These are phyloP conservation scores for Plasmodium knowlesi DNA, from an alignment of 169 alveolate genomes.

Conservation along the genomic window DNA sequence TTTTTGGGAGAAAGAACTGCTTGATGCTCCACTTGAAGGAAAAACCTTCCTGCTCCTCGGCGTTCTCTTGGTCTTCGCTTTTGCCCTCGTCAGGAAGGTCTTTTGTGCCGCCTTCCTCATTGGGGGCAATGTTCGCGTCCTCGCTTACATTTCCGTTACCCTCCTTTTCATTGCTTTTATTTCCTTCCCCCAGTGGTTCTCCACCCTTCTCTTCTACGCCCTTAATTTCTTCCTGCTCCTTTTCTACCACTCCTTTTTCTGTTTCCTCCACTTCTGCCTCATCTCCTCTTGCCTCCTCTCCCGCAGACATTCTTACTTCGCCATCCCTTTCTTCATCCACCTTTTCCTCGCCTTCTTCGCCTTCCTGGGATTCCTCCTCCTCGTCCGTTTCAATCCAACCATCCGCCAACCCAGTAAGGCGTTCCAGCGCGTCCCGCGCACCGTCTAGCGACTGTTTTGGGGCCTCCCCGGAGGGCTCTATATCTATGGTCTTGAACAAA, in stretches of 20 bases:
- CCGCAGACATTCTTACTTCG: neutral
- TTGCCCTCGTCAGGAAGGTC: neutral
- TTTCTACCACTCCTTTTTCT: neutral
- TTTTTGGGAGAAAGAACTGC: slow-evolving; percentile 26
- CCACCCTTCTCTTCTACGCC: neutral
- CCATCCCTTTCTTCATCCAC: neutral
- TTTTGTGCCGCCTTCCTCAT: neutral
- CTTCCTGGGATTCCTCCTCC: too few species aligned
- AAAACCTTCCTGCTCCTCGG: slow-evolving; percentile 5
- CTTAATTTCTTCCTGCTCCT: neutral
- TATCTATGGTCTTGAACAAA: neutral
- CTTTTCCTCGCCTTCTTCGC: neutral
- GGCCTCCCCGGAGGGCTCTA: neutral
- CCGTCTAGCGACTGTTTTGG: neutral
- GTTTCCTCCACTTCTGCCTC: neutral
- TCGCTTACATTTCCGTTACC: neutral
- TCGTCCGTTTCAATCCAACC: neutral
- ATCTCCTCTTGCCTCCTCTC: neutral
- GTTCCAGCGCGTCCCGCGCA: neutral
- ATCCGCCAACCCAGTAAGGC: neutral
- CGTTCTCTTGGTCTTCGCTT: neutral
- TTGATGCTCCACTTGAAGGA: slow-evolving; percentile 35
- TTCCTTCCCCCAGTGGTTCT: neutral
- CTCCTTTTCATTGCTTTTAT: neutral
- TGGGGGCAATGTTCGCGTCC: neutral